phyloP scores from a whole-genome alignment of 257 asterid genomes.

The Fraxinus anomala region DNA sequence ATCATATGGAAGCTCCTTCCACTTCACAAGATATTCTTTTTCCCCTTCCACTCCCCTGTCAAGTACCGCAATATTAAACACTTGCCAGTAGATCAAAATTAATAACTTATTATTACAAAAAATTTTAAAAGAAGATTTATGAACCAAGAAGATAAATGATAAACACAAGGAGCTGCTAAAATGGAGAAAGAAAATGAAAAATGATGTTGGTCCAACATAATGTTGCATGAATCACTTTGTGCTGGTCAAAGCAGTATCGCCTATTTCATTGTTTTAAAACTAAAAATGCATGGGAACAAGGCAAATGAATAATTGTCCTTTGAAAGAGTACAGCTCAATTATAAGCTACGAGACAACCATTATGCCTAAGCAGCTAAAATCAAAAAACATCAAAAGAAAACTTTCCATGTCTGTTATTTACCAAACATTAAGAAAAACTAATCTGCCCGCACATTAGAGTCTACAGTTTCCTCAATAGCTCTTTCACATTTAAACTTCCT shows the following conservation, averaged over 20 bases:
- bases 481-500: neutral
- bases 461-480: neutral
- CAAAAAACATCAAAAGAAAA: neutral
- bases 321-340: neutral
- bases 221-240: neutral
- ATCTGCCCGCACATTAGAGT: neutral
- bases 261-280: neutral
- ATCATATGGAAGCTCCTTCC: conserved; percentile 97
- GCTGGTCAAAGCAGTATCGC: neutral
- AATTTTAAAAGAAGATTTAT: neutral
- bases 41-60: conserved; percentile 68
- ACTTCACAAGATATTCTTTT: conserved; percentile 88
- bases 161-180: neutral
- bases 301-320: neutral
- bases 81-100: neutral
- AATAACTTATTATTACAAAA: neutral
- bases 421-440: neutral
- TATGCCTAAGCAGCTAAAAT: neutral
- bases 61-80: neutral
- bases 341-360: neutral
- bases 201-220: neutral
- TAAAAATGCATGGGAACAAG: neutral
- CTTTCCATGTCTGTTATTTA: neutral
- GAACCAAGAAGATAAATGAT: neutral
- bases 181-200: neutral